Evolutionary conservation across 2,329 filamentous ascomycete genomes (phyloP), one percentile per base, ranked within the genome.

Genomic region (Colletotrichum sp.): DNA sequence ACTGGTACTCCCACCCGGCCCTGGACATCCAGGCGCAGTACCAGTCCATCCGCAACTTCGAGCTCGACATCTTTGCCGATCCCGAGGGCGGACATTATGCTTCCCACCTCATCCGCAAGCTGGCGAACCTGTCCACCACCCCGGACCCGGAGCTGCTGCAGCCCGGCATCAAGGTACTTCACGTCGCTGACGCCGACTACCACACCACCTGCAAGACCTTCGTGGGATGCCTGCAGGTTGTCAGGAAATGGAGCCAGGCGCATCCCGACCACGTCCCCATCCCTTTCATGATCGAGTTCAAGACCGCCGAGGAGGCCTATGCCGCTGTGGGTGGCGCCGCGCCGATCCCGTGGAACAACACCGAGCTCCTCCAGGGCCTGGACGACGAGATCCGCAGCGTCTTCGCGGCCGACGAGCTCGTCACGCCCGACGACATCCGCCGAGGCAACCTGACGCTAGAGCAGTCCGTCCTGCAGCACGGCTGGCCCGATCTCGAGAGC

Each of bases 11-110:
- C 16, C 88, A 90, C 75, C 81, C 87, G 1, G 79, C 82, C 18
- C 83, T 89, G 8, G 81, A 85, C 21, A 81, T 87, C 44, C 88
- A 90, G 79, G 81, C 88, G 7, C 79, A 83, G 24, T 81, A 88
- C 77, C 87, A 89, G 80, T 83, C 83, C 52, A 82, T 90, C 21
- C 86, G 88, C 24, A 88, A 83, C 67, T 80, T 89, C 18, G 88
- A 90, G 80, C 82, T 90, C 15, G 88, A 90, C 72, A 78, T 90
- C 32, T 86, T 87, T 64, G 87, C 88, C 7, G 88, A 90, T 73
- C 86, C 86, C 12, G 79, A 87, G 10, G 88, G 88, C 62, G 88
- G 88, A 9, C 81, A 87, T 18, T 90, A 89, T 79, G 86, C 86
- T 26, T 82, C 83, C 21, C 88, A 87, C 8, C 78, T 87, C 13